Conservation (phyloP, 73 alveolate genomes). For the Paramecium biaurelia region DNA sequence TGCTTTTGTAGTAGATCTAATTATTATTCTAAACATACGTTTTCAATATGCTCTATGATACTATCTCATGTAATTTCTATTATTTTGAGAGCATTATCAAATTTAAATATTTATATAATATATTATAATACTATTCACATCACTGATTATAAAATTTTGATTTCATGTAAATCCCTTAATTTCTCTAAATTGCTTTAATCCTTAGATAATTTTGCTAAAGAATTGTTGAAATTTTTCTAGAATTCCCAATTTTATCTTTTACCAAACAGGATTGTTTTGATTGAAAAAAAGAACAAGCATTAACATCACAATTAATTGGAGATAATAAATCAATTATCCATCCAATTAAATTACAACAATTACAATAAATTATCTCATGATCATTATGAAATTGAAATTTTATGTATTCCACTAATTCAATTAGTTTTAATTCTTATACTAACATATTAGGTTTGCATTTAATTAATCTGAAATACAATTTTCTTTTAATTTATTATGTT, state of each 20-base stretch:
- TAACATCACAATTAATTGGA: conserved; percentile 20
- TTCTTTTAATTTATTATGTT: background rate
- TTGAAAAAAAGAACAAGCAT: conserved; percentile 65
- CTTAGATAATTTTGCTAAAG: conserved; percentile 90
- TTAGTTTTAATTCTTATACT: background rate
- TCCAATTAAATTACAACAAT: conserved; percentile 65
- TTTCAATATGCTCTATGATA: background rate
- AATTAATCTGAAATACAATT: conserved; percentile 41
- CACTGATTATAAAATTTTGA: conserved; percentile 89
- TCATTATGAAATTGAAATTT: conserved; percentile 9
- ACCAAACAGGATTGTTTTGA: conserved; percentile 75
- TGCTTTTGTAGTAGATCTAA: conserved; percentile 2
- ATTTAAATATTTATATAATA: background rate
- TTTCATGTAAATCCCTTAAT: conserved; percentile 88
- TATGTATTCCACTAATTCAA: background rate
- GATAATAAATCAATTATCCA: conserved; percentile 79
- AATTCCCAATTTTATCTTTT: conserved; percentile 90
- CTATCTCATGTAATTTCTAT: conserved; percentile 32
- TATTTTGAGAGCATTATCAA: background rate
- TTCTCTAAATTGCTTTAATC: conserved; percentile 81
- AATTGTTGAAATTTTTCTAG: conserved; percentile 96
- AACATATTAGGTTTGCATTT: background rate
- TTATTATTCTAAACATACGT: background rate
- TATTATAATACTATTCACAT: conserved; percentile 16
- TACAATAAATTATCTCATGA: conserved; percentile 41